phyloP scores from a whole-genome alignment of 2,329 filamentous ascomycete genomes.

The Didymosphaeria variabile region DNA sequence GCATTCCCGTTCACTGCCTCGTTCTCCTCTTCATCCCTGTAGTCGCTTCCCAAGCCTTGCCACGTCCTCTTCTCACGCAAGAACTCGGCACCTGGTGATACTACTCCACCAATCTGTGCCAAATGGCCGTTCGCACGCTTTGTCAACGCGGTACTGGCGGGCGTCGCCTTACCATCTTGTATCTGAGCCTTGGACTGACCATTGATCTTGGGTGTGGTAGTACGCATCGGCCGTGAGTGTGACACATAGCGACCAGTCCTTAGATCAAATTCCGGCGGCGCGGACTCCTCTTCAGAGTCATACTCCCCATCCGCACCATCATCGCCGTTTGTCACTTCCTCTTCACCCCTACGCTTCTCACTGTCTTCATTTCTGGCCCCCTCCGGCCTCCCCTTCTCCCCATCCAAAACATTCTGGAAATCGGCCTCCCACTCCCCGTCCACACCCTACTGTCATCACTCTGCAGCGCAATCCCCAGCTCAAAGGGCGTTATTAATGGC shows the following conservation, averaged over 20 bases:
- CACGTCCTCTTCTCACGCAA: slow-evolving; percentile 84
- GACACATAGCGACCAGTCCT: slow-evolving; percentile 85
- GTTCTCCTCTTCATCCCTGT: slow-evolving; percentile 67
- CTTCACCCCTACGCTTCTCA: slow-evolving; percentile 21
- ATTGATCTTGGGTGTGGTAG: slow-evolving; percentile 18
- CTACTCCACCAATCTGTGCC: slow-evolving; percentile 81
- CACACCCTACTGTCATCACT: slow-evolving; percentile 80
- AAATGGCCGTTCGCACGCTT: slow-evolving; percentile 75
- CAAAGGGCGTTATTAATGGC: slow-evolving; percentile 94
- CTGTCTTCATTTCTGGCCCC: slow-evolving; percentile 17
- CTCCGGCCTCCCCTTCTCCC: slow-evolving; percentile 19
- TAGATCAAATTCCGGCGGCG: slow-evolving; percentile 88
- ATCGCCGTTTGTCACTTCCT: slow-evolving; percentile 9
- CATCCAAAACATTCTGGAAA: slow-evolving; percentile 72
- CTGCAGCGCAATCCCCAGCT: slow-evolving; percentile 80
- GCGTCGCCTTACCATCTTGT: slow-evolving; percentile 24
- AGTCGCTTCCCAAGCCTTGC: slow-evolving; percentile 91
- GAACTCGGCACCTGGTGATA: slow-evolving; percentile 92
- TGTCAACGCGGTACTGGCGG: slow-evolving; percentile 64
- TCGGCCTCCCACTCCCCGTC: slow-evolving; percentile 89
- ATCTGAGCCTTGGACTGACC: slow-evolving; percentile 3
- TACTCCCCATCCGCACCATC: slow-evolving; percentile 58
- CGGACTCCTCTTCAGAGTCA: slow-evolving; percentile 74
- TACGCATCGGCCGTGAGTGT: slow-evolving; percentile 75
- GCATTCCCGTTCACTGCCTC: slow-evolving; percentile 55